Base-by-base conservation (phyloP, 2,329 filamentous ascomycete genomes). In the Drechslerella stenobrocha region DNA sequence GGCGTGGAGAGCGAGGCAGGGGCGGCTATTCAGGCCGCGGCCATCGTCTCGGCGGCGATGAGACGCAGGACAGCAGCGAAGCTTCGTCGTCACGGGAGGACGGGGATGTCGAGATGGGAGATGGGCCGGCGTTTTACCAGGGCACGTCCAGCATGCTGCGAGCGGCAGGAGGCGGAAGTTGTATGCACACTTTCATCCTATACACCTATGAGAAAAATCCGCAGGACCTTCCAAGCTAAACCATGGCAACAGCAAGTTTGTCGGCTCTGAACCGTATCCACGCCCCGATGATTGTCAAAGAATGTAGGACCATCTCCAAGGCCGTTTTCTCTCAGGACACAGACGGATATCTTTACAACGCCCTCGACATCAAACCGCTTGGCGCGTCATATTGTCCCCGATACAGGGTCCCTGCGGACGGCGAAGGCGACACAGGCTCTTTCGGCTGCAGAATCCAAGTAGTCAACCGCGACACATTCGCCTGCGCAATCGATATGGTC, bases 381-480 rank as follows among this genome's bases (percentile, higher is more conserved):
- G 73, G 77, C 15, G 60, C 74, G 0, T 70, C 72, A 2, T 75
- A 77, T 42, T 82, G 80, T 64, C 82, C 83, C 0, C 73, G 71
- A 2, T 75, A 77, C 35, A 70, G 73, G 3, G 67, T 75, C 1
- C 72, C 73, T 0, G 70, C 72, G 8, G 59, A 47, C 18, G 77
- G 72, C 46, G n/a, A n/a, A n/a, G 61, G 74, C 2, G 65, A 71
- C 57, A 69, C 15, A 74, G 59, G 71, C 74, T 59, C 71, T 53
- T 18, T 69, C 13, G 63, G 60, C 1, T 76, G 76, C 13, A 72
- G 73, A 32, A 75, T 86, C 70, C 77, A 76, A 23, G 80, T 87
- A 34, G 71, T 84, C 57, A 80, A 84, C 71, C 77, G 79, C 15
- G 84, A 87, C 71, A 81, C 80, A 0, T 79, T 84, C 70, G 81